Conservation (phyloP, 2,329 filamentous ascomycete genomes). For the Pseudogymnoascus sp. region DNA sequence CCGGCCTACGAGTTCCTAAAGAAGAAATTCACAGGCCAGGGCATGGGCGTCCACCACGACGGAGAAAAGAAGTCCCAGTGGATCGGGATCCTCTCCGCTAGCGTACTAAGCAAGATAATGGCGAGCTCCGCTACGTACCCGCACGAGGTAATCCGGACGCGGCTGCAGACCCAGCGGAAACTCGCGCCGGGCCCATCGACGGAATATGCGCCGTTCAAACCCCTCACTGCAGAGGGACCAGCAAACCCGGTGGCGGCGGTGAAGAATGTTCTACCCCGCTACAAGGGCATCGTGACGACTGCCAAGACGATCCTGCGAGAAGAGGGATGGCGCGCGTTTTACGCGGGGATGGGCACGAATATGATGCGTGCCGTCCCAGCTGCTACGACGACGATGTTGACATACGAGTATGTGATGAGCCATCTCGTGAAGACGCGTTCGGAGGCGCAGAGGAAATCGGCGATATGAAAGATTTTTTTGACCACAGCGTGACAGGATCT, state of each 20-base stretch:
- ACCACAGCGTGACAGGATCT: background rate
- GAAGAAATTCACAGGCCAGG: slow-evolving; percentile 79
- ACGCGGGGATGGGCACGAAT: slow-evolving; percentile 95
- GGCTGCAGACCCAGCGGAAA: slow-evolving; percentile 87
- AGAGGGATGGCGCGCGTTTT: slow-evolving; percentile 95
- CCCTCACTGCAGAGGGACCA: slow-evolving; percentile 16
- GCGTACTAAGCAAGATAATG: slow-evolving; percentile 87
- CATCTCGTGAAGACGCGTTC: slow-evolving; percentile 17
- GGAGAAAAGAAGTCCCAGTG: slow-evolving; percentile 63
- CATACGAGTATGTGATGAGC: slow-evolving; percentile 69
- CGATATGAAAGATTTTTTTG: background rate
- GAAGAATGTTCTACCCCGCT: slow-evolving; percentile 41
- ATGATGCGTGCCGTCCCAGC: slow-evolving; percentile 93
- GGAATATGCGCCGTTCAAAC: slow-evolving; percentile 46
- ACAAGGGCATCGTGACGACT: slow-evolving; percentile 74
- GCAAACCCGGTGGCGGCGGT: slow-evolving; percentile 26
- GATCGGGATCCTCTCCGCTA: slow-evolving; percentile 78
- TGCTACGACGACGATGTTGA: slow-evolving; percentile 95
- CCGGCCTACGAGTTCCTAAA: slow-evolving; percentile 93
- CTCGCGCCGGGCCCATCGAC: slow-evolving; percentile 42
- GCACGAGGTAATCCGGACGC: slow-evolving; percentile 90
- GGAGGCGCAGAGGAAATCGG: background rate
- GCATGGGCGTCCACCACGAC: slow-evolving; percentile 64
- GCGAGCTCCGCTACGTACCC: slow-evolving; percentile 95
- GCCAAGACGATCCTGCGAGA: slow-evolving; percentile 79